A percentile compares a stretch with the other conserved stretches of the same genome.
Evolutionary conservation across 768 basidiomycete genomes (phyloP).

Genomic region (Mycena vulgaris): DNA sequence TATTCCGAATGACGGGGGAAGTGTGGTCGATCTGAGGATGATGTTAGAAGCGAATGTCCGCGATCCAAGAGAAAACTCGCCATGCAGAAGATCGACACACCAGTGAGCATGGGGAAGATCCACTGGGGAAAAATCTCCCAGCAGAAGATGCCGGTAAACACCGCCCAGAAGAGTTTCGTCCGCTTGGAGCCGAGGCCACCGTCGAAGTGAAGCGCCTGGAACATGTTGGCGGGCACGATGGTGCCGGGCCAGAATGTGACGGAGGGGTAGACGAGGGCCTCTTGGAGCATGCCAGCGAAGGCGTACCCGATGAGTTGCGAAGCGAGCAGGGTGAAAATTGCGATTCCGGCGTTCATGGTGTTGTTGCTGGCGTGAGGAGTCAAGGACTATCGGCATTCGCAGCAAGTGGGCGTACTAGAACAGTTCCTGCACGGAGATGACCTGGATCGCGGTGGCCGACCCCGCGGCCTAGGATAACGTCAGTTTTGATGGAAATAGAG

Average conservation of each 20-base stretch:
- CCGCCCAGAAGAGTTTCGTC: constrained; percentile 57
- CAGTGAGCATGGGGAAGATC: constrained; percentile 50
- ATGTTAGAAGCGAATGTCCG: constrained; percentile 10
- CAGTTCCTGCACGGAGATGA: constrained; percentile 49
- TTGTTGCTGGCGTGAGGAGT: constrained; percentile 39
- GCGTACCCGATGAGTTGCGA: constrained; percentile 50
- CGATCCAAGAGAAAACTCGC: constrained; percentile 31
- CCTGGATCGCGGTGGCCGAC: constrained; percentile 50
- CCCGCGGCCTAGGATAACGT: constrained; percentile 49
- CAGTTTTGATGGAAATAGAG: constrained; percentile 29
- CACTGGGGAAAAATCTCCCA: constrained; percentile 59
- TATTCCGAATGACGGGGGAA: constrained; percentile 49
- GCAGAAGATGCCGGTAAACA: constrained; percentile 51
- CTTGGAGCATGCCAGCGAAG: constrained; percentile 46
- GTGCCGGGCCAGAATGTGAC: constrained; percentile 38
- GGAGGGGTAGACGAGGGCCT: constrained; percentile 44
- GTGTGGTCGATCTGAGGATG: constrained; percentile 31
- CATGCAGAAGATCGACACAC: constrained; percentile 52
- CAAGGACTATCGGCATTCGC: constrained; percentile 21
- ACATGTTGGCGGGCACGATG: constrained; percentile 44
- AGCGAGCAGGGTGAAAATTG: constrained; percentile 47
- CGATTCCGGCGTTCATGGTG: constrained; percentile 44
- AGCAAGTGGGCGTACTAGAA: constrained; percentile 40
- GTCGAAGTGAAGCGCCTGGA: constrained; percentile 53
- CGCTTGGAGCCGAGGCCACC: constrained; percentile 54